Evolutionary conservation across 2,329 filamentous ascomycete species (phyloP).

Genomic region (Knoxdaviesia proteae): DNA sequence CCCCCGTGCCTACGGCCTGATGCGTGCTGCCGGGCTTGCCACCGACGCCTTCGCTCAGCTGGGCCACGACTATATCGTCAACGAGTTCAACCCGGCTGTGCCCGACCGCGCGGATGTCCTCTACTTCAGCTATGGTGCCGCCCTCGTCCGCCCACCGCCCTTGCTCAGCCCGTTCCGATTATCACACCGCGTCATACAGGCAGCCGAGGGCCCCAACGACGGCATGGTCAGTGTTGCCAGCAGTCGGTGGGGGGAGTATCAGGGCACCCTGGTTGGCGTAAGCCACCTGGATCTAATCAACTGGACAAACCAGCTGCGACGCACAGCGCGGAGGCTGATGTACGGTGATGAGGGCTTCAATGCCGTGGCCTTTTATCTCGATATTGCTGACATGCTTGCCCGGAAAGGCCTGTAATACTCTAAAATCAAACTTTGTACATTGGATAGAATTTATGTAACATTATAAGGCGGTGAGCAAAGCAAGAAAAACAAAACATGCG

Average conservation of each 20-base stretch:
- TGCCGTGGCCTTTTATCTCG: slow-evolving; percentile 45
- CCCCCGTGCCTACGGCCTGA: slow-evolving; percentile 32
- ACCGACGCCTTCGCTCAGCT: slow-evolving; percentile 41
- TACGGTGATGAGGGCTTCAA: slow-evolving; percentile 40
- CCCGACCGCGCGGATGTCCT: slow-evolving; percentile 29
- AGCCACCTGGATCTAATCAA: slow-evolving; percentile 47
- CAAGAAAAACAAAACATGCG: neutral
- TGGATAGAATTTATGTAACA: neutral
- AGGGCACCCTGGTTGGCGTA: slow-evolving; percentile 39
- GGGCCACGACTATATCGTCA: slow-evolving; percentile 33
- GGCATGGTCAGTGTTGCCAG: slow-evolving; percentile 46
- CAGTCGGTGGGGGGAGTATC: slow-evolving; percentile 40
- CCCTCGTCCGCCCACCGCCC: slow-evolving; percentile 25
- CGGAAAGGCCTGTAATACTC: slow-evolving; percentile 32
- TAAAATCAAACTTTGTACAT: neutral
- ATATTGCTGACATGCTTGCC: slow-evolving; percentile 48
- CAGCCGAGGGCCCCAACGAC: slow-evolving; percentile 38
- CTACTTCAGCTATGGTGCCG: slow-evolving; percentile 44
- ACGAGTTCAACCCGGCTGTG: slow-evolving; percentile 36
- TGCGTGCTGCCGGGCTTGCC: slow-evolving; percentile 29
- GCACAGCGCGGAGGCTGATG: slow-evolving; percentile 28
- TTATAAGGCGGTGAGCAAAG: neutral
- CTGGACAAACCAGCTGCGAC: slow-evolving; percentile 41
- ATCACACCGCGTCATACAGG: slow-evolving; percentile 27
- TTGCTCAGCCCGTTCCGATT: slow-evolving; percentile 42